A percentile compares a stretch with the other conserved stretches of the same genome.
Conservation (phyloP, 164 flowering plant genomes). For the Umbilicus rupestris region DNA sequence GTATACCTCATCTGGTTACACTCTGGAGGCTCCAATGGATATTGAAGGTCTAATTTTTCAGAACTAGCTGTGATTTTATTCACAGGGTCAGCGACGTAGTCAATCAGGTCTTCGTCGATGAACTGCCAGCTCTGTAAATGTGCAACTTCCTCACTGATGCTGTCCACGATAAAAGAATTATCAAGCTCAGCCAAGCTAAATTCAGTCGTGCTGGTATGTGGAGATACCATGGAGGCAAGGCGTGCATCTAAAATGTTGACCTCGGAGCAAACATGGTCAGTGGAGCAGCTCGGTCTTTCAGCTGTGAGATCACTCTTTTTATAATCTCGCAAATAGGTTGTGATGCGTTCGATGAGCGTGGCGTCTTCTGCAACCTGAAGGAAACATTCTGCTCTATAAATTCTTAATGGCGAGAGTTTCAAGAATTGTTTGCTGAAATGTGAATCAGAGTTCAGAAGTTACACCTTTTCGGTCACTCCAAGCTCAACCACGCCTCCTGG, state of each 20-base stretch:
- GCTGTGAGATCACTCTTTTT: not conserved
- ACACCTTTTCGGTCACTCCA: conserved; percentile 70
- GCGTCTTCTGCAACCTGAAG: conserved; percentile 1
- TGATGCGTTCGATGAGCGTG: not conserved
- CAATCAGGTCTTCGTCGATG: conserved; percentile 59
- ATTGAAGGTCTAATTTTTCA: conserved; percentile 16
- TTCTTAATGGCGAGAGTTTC: not conserved
- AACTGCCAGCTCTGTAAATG: conserved; percentile 63
- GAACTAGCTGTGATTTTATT: conserved; percentile 43
- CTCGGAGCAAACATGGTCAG: not conserved
- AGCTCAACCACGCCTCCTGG: conserved; percentile 77
- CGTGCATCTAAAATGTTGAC: not conserved
- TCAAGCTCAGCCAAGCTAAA: conserved; percentile 31
- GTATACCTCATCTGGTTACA: conserved; percentile 17
- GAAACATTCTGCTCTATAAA: not conserved
- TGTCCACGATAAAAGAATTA: conserved; percentile 33
- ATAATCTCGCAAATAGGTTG: not conserved
- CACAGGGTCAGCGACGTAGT: conserved; percentile 40
- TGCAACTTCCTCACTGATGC: conserved; percentile 35
- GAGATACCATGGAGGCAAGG: conserved; percentile 19
- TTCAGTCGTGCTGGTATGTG: conserved; percentile 34
- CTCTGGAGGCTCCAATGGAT: conserved; percentile 21
- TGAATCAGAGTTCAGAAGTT: not conserved
- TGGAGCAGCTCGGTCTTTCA: not conserved
- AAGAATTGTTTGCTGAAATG: not conserved